Evolutionary conservation across 306 rosid genomes (phyloP), one percentile per base, ranked within the genome.

Genomic region (Trifolium dubium): DNA sequence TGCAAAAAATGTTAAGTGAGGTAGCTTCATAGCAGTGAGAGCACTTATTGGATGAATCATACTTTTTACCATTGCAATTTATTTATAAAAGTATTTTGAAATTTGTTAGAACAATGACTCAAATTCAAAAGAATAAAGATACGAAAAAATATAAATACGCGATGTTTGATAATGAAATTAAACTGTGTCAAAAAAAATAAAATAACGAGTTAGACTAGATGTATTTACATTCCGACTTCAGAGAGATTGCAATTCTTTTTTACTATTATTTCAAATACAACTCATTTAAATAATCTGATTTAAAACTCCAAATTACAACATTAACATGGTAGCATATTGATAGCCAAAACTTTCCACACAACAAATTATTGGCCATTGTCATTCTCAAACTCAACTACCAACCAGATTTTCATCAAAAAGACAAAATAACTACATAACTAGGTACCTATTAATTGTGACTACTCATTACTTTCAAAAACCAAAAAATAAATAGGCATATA

Each of bases 331-430:
- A 18, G 4, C 15, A 62, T 29, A 32, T 0, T 32, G 40, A 67
- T 35, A 30, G 34, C 18, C 39, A 64, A 54, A 51, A 53, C 11
- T 53, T 77, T 59, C 46, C 77, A 28, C 3, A n/a, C 2, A n/a
- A 37, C 72, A 71, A 60, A 84, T 75, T 77, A 41, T 76, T 63
- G 61, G 71, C 37, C 51, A 30, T 14, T 60, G 86, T 85, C 88
- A 37, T 82, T 77, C 46, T 82, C 86, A 80, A 31, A 44, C 64
- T 74, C 84, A 88, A 85, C 97, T 73, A 84, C 89, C 86, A 14
- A 69, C 84, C 93, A 77, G 80, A 75, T 19, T 77, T 60, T 76
- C 23, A 77, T 66, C 4, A 43, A 17, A 50, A 41, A 41, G 12
- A 50, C 1, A 30, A 58, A 51, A 18, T 5, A 17, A n/a, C 43